A percentile compares a stretch with the other conserved stretches of the same genome.
phyloP scores from a whole-genome alignment of 345 rosid genomes.

The Gynandropsis gynandra region DNA sequence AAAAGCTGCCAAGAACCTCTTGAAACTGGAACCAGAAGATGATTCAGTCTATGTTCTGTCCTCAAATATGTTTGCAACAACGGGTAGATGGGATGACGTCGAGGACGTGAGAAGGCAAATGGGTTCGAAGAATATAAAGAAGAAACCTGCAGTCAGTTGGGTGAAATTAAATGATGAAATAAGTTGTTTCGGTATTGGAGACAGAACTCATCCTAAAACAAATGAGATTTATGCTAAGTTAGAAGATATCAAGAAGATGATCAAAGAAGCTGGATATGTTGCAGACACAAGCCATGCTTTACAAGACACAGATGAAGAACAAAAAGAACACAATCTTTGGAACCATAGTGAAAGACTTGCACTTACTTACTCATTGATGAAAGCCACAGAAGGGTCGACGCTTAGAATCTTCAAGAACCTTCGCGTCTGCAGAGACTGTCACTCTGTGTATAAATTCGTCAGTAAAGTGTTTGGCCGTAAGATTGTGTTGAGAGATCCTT shows the following conservation, averaged over 20 bases:
- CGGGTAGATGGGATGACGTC: slow-evolving; percentile 70
- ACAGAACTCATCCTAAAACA: slow-evolving; percentile 51
- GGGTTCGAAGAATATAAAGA: slow-evolving; percentile 61
- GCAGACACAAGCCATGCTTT: slow-evolving; percentile 69
- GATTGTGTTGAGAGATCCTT: slow-evolving; percentile 66
- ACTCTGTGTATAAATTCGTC: slow-evolving; percentile 68
- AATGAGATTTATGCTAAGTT: slow-evolving; percentile 54
- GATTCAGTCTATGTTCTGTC: slow-evolving; percentile 79
- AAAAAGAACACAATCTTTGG: slow-evolving; percentile 85
- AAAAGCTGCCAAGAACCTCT: slow-evolving; percentile 58
- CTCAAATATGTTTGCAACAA: slow-evolving; percentile 76
- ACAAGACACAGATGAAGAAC: slow-evolving; percentile 92
- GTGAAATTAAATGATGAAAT: slow-evolving; percentile 62
- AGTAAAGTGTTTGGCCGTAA: slow-evolving; percentile 43
- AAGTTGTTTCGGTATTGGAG: slow-evolving; percentile 69
- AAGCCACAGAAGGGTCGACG: slow-evolving; percentile 48
- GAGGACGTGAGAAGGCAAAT: slow-evolving; percentile 65
- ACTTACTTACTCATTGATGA: slow-evolving; percentile 63
- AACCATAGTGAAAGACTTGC: slow-evolving; percentile 89
- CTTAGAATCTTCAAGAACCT: slow-evolving; percentile 73
- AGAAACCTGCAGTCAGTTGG: slow-evolving; percentile 92
- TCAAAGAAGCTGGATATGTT: slow-evolving; percentile 70
- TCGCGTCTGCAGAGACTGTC: slow-evolving; percentile 79
- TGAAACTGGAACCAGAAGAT: slow-evolving; percentile 60
- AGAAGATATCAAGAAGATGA: slow-evolving; percentile 68